phyloP scores from a whole-genome alignment of 768 basidiomycete species.

The Hericium erinaceus region DNA sequence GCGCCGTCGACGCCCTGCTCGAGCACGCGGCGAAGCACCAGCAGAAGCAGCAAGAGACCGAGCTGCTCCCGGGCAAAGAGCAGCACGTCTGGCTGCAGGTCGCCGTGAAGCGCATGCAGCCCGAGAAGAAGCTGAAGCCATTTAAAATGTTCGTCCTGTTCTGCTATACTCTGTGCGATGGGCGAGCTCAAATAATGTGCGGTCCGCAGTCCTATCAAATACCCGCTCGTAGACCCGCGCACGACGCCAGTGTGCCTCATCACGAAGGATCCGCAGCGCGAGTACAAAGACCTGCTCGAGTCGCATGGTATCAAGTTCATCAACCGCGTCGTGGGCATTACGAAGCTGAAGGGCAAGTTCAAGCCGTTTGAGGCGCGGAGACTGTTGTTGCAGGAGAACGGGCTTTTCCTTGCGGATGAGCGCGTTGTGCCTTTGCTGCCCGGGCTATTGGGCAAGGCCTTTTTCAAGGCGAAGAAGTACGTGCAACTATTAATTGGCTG shows the following conservation, averaged over 20 bases:
- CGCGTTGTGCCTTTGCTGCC: constrained; percentile 83
- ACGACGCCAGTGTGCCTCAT: constrained; percentile 79
- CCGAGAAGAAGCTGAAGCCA: constrained; percentile 72
- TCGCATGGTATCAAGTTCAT: constrained; percentile 79
- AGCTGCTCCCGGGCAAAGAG: constrained; percentile 71
- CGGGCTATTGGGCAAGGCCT: constrained; percentile 76
- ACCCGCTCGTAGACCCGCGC: constrained; percentile 80
- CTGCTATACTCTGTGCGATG: neutral
- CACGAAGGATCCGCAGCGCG: constrained; percentile 90
- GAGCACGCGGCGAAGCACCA: constrained; percentile 58
- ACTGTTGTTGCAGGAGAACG: constrained; percentile 79
- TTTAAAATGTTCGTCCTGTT: constrained; percentile 62
- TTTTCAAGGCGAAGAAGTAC: constrained; percentile 94
- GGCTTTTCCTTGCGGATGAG: constrained; percentile 89
- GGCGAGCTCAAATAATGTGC: neutral
- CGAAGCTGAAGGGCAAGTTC: constrained; percentile 92
- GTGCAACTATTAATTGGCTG: constrained; percentile 18
- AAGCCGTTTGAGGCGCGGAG: constrained; percentile 77
- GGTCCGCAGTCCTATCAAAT: constrained; percentile 52
- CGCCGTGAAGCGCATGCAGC: constrained; percentile 73
- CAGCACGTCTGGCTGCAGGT: constrained; percentile 86
- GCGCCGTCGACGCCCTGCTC: constrained; percentile 73
- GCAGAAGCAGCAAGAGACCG: constrained; percentile 55
- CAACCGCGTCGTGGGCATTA: constrained; percentile 80
- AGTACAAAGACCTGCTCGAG: constrained; percentile 91